Percentiles rank a stretch among this genome's conserved stretches.
Conservation (phyloP, 2,329 filamentous ascomycete genomes). For the Tolypocladium album region DNA sequence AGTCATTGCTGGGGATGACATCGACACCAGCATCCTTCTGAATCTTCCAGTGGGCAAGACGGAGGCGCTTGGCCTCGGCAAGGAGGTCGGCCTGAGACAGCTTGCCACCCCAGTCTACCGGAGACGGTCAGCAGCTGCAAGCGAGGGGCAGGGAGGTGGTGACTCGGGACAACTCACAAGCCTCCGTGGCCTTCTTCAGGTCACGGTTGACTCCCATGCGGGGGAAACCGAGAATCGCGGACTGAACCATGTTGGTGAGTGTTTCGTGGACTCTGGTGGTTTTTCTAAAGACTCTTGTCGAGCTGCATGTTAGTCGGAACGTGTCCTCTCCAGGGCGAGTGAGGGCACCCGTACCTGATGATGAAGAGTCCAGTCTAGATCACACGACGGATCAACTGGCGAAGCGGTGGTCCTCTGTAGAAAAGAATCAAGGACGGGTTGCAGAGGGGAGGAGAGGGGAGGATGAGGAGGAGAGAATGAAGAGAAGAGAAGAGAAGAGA, state of each 20-base stretch:
- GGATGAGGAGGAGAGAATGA: constrained; percentile 9
- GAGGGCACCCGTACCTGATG: neutral
- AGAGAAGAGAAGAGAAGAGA: constrained; percentile 5
- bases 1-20: constrained; percentile 98
- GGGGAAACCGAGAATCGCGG: constrained; percentile 91
- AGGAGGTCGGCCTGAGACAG: constrained; percentile 84
- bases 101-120: constrained; percentile 74
- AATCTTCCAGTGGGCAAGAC: constrained; percentile 97
- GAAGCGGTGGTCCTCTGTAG: neutral
- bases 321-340: neutral
- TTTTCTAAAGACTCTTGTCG: neutral
- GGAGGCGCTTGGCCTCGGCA: constrained; percentile 90
- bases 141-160: constrained; percentile 1
- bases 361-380: neutral
- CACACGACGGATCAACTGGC: neutral
- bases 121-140: constrained; percentile 12
- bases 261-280: constrained; percentile 6
- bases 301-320: neutral
- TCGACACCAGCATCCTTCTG: constrained; percentile 98
- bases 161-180: constrained; percentile 47
- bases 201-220: constrained; percentile 98
- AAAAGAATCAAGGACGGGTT: constrained; percentile 6
- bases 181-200: constrained; percentile 99
- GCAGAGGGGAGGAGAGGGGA: constrained; percentile 7
- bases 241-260: constrained; percentile 49